Evolutionary conservation across 257 asterid genomes (phyloP).

Genomic region (Solanum ahanhuiri): DNA sequence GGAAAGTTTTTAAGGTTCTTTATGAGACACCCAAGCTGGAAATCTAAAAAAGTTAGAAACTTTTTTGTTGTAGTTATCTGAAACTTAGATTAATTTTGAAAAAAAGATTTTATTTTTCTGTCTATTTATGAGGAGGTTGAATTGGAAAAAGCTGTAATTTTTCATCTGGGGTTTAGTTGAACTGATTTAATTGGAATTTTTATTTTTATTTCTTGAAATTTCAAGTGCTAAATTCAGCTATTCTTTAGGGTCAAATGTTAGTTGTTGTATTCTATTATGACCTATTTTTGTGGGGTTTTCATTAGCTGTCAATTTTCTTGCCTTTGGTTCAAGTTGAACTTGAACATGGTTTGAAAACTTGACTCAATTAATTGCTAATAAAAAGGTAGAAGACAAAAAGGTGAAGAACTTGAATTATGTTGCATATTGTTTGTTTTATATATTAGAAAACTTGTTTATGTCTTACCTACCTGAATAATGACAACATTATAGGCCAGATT

Average conservation of each 20-base stretch:
- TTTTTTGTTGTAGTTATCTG: not conserved
- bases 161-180: not conserved
- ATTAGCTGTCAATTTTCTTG: not conserved
- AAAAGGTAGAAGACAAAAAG: not conserved
- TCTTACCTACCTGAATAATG: not conserved
- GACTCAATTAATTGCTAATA: not conserved
- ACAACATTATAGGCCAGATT: not conserved
- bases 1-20: slow-evolving; percentile 5
- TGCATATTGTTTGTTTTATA: not conserved
- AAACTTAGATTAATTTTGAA: not conserved
- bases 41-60: not conserved
- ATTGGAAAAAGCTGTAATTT: not conserved
- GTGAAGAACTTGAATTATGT: not conserved
- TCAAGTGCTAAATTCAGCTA: not conserved
- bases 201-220: not conserved
- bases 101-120: not conserved
- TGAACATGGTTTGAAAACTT: not conserved
- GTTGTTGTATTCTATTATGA: not conserved
- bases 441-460: not conserved
- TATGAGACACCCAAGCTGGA: slow-evolving; percentile 1
- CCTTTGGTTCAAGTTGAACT: not conserved
- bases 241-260: not conserved
- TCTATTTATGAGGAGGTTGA: not conserved
- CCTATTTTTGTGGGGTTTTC: not conserved
- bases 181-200: not conserved